These are phyloP conservation scores for Trypanosoma avium DNA, from an alignment of 208 protist species.

Conservation along the genomic window DNA sequence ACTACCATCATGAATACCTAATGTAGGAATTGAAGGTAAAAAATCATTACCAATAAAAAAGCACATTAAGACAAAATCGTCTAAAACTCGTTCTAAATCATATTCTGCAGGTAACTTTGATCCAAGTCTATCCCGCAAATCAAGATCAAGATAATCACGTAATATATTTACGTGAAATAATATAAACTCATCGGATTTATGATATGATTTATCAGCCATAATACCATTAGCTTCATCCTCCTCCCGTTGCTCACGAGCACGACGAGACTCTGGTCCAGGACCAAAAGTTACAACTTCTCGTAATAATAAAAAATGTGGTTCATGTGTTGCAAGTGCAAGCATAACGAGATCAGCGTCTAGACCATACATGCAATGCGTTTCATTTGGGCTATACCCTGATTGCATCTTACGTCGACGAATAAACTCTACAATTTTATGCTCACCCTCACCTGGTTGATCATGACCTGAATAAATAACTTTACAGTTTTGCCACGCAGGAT, in stretches of 20 bases:
- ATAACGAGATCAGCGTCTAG: constrained; percentile 99
- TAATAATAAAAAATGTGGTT: constrained; percentile 97
- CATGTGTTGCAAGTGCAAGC: constrained; percentile 95
- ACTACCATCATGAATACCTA: constrained; percentile 95
- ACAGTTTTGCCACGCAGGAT: constrained; percentile 92
- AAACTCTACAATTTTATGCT: constrained; percentile 99
- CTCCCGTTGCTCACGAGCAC: constrained; percentile 73
- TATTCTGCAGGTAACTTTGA: constrained; percentile 22
- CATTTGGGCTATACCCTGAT: constrained; percentile 93
- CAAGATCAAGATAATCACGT: constrained; percentile 95
- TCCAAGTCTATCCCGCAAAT: constrained; percentile 60
- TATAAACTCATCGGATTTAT: constrained; percentile 86
- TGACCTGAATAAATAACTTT: constrained; percentile 95
- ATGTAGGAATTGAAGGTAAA: constrained; percentile 93
- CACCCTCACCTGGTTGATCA: constrained; percentile 97
- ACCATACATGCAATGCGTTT: constrained; percentile 98
- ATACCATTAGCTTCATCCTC: constrained; percentile 81
- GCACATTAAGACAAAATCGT: constrained; percentile 98
- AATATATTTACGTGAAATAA: constrained; percentile 93
- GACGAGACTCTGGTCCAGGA: constrained; percentile 40
- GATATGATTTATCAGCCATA: constrained; percentile 74
- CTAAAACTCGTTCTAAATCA: constrained; percentile 93
- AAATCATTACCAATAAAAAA: constrained; percentile 99
- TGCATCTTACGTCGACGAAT: constrained; percentile 95
- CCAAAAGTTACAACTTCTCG: constrained; percentile 94